Percentiles rank a stretch among this genome's conserved stretches.
These are phyloP conservation scores for Fusarium continuum DNA, from an alignment of 2,329 filamentous ascomycete genomes.

Conservation along the genomic window DNA sequence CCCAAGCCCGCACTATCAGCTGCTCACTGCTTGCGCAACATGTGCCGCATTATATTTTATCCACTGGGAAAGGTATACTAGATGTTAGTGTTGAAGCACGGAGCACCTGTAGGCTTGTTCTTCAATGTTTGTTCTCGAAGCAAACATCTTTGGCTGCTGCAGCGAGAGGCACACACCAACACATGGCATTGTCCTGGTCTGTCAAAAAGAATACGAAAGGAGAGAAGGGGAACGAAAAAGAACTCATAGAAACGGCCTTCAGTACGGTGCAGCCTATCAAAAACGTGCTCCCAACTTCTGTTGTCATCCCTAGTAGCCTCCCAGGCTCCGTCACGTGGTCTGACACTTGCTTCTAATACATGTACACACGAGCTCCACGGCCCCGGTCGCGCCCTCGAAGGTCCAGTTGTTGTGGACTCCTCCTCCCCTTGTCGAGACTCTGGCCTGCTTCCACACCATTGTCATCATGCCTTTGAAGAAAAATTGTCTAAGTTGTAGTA, in stretches of 20 bases:
- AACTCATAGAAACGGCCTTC: neutral
- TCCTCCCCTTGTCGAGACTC: constrained; percentile 12
- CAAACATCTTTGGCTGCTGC: constrained; percentile 20
- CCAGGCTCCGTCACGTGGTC: constrained; percentile 3
- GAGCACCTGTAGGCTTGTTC: constrained; percentile 15
- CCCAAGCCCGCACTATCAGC: constrained; percentile 17
- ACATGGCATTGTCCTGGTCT: neutral
- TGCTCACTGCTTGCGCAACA: constrained; percentile 9
- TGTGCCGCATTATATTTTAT: neutral
- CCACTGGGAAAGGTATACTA: constrained; percentile 8
- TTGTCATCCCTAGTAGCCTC: constrained; percentile 5
- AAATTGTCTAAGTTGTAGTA: neutral
- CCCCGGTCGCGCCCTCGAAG: constrained; percentile 19
- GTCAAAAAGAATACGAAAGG: constrained; percentile 10
- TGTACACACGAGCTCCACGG: constrained; percentile 17
- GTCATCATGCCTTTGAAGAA: neutral
- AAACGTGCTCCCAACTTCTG: neutral
- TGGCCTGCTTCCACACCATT: constrained; percentile 9
- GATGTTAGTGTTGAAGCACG: constrained; percentile 20
- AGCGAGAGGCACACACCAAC: neutral
- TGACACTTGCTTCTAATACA: constrained; percentile 18
- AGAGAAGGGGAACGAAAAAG: constrained; percentile 14
- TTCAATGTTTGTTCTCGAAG: constrained; percentile 16
- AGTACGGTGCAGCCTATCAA: neutral
- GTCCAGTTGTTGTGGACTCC: constrained; percentile 15